These are phyloP conservation scores for Pulveroboletus sp. DNA, from an alignment of 768 basidiomycete genomes.

Conservation along the genomic window DNA sequence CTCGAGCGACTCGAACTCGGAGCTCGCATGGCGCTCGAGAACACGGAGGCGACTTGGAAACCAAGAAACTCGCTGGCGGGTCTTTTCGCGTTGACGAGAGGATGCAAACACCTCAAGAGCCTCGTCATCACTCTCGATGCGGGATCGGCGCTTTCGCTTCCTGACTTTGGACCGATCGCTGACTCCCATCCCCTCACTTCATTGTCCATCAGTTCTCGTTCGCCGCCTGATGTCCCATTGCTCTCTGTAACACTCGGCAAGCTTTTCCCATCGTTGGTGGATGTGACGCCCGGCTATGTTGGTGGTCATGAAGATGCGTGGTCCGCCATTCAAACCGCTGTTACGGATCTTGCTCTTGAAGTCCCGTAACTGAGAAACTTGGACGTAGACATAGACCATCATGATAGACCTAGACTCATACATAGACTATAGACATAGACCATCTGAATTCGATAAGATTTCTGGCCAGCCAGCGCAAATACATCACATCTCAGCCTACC, in stretches of 20 bases:
- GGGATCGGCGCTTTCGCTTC: not conserved
- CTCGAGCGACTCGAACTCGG: conserved; percentile 44
- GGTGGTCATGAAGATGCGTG: conserved; percentile 32
- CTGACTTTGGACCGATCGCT: not conserved
- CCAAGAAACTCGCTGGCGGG: conserved; percentile 17
- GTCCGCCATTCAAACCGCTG: conserved; percentile 13
- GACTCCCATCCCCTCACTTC: conserved; percentile 25
- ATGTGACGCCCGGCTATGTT: conserved; percentile 34
- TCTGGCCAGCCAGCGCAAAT: not conserved
- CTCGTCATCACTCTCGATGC: conserved; percentile 22
- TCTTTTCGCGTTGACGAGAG: conserved; percentile 13
- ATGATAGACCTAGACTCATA: not conserved
- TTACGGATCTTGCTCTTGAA: conserved; percentile 1
- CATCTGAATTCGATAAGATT: not conserved
- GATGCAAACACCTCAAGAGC: conserved; percentile 14
- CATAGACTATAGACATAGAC: not conserved
- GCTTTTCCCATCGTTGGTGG: conserved; percentile 39
- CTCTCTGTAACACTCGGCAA: conserved; percentile 31
- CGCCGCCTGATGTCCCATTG: conserved; percentile 24
- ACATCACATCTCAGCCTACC: too few species aligned
- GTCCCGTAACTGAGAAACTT: not conserved
- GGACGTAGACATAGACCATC: conserved; percentile 2
- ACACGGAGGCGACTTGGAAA: conserved; percentile 15
- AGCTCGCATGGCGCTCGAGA: conserved; percentile 24
- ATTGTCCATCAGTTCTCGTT: conserved; percentile 35